phyloP scores from a whole-genome alignment of 768 basidiomycete genomes.

The Suillus tomentosus region DNA sequence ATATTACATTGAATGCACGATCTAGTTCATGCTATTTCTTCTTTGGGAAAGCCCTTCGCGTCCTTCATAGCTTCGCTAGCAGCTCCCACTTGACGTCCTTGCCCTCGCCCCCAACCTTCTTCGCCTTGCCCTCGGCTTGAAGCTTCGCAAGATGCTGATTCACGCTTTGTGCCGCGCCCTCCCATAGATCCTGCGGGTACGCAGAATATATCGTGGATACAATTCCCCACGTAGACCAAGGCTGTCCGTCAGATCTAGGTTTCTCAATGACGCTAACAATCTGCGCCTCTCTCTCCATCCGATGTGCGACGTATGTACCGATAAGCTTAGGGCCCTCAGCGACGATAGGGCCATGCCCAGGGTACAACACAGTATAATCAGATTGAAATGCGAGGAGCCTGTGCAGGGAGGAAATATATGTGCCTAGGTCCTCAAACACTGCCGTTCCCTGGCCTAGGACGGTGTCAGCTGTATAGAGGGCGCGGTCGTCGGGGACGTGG shows the following conservation, averaged over 20 bases:
- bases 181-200: constrained; percentile 72
- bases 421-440: constrained; percentile 80
- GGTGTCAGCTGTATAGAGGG: constrained; percentile 89
- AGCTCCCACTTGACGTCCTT: constrained; percentile 52
- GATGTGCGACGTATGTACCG: constrained; percentile 74
- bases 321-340: constrained; percentile 62
- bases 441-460: constrained; percentile 90
- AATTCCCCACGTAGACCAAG: constrained; percentile 67
- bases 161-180: constrained; percentile 69
- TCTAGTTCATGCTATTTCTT: constrained; percentile 8
- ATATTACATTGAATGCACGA: constrained; percentile 9
- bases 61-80: constrained; percentile 14
- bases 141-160: constrained; percentile 76
- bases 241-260: constrained; percentile 29
- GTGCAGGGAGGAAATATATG: constrained; percentile 67
- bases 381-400: constrained; percentile 49
- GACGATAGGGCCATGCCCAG: constrained; percentile 86
- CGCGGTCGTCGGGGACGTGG: constrained; percentile 64
- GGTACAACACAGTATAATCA: constrained; percentile 65
- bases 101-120: constrained; percentile 51
- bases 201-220: constrained; percentile 67
- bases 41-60: neutral
- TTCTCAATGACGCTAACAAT: constrained; percentile 56
- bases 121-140: constrained; percentile 61
- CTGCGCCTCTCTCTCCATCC: constrained; percentile 79